phyloP scores from a whole-genome alignment of 176 grass and related monocot genomes.

The Puccinellia tenuiflora region DNA sequence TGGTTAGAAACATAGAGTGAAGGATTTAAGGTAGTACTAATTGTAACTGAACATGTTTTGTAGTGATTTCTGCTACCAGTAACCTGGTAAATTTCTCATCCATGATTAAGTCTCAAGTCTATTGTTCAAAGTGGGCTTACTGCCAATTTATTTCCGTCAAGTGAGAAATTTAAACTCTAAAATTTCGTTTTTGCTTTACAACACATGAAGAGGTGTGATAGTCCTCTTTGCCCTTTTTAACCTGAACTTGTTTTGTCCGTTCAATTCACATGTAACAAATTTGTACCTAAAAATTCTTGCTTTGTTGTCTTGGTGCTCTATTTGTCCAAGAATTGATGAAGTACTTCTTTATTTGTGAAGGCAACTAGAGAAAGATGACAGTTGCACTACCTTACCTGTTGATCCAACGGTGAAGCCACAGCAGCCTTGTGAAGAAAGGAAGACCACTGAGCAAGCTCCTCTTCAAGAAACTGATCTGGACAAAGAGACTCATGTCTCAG shows the following conservation, averaged over 20 bases:
- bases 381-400: background rate
- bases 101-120: background rate
- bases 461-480: constrained; percentile 29
- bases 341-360: constrained; percentile 17
- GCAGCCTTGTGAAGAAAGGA: constrained; percentile 15
- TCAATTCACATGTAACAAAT: background rate
- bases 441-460: constrained; percentile 30
- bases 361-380: constrained; percentile 15
- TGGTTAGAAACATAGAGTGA: background rate
- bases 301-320: background rate
- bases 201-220: background rate
- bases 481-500: constrained; percentile 18
- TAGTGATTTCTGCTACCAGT: background rate
- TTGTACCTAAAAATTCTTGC: background rate
- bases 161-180: background rate
- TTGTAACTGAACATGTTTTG: background rate
- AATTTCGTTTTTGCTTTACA: background rate
- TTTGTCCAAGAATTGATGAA: background rate
- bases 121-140: background rate
- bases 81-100: background rate
- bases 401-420: constrained; percentile 13
- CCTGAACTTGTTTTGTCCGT: background rate
- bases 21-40: background rate
- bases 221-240: background rate
- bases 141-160: background rate